A percentile compares a stretch with the other conserved stretches of the same genome.
Evolutionary conservation across 805 yeast genomes (phyloP).

Genomic region (Metschnikowia aberdeeniae): DNA sequence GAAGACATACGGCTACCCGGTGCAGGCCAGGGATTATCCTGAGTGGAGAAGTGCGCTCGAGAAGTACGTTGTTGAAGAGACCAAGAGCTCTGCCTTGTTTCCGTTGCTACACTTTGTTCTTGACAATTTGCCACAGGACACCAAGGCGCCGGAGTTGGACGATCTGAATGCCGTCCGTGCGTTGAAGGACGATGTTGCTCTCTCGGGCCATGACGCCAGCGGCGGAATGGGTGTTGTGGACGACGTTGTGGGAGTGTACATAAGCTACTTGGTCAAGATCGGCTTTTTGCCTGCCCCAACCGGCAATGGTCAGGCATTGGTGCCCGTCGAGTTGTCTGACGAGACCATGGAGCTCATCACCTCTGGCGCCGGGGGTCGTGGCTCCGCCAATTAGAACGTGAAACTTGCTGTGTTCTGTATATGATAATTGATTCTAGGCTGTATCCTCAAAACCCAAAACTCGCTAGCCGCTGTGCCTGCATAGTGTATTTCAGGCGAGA

Average conservation of each 20-base stretch:
- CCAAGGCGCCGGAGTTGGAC: constrained; percentile 94
- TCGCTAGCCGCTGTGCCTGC: too few relatives aligned
- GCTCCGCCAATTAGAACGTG: constrained; percentile 14
- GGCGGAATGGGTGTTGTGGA: constrained; percentile 72
- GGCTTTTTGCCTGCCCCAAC: constrained; percentile 75
- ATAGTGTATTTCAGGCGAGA: too few relatives aligned
- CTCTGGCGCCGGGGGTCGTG: constrained; percentile 21
- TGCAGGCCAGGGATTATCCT: constrained; percentile 60
- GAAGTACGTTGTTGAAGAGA: constrained; percentile 65
- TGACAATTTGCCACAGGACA: constrained; percentile 84
- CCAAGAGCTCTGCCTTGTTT: constrained; percentile 80
- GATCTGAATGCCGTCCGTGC: constrained; percentile 78
- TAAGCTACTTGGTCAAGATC: constrained; percentile 72
- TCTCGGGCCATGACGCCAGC: constrained; percentile 65
- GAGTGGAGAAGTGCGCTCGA: constrained; percentile 79
- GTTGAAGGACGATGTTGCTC: constrained; percentile 53
- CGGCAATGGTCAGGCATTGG: constrained; percentile 44
- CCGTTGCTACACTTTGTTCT: constrained; percentile 93
- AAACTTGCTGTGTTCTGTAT: neutral
- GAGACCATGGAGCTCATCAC: constrained; percentile 44
- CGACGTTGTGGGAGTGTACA: constrained; percentile 66
- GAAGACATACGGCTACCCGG: constrained; percentile 66
- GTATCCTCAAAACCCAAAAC: neutral
- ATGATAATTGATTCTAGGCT: neutral
- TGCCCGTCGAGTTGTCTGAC: constrained; percentile 50